Evolutionary conservation across 371 early-diverging fungal species (phyloP).

Genomic region (Mortierella sp.): DNA sequence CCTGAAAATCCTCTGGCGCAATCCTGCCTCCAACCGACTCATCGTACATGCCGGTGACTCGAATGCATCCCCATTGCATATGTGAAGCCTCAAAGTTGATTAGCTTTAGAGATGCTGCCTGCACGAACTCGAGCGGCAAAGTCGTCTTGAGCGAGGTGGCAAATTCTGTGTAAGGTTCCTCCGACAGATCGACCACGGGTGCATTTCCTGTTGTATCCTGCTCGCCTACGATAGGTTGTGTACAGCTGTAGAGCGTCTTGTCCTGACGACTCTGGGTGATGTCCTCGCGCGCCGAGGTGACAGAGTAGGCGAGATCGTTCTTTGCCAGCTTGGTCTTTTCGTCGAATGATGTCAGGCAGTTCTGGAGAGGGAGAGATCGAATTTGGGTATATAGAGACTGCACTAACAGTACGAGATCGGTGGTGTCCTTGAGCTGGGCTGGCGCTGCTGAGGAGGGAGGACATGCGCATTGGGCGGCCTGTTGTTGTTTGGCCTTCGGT

Average conservation of each 20-base stretch:
- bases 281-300: slow-evolving; percentile 49
- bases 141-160: slow-evolving; percentile 59
- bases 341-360: slow-evolving; percentile 53
- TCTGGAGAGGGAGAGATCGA: slow-evolving; percentile 70
- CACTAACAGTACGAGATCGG: slow-evolving; percentile 69
- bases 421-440: slow-evolving; percentile 53
- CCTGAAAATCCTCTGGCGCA: slow-evolving; percentile 39
- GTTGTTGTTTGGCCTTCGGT: slow-evolving; percentile 27
- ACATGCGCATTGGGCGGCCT: slow-evolving; percentile 10
- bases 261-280: slow-evolving; percentile 36
- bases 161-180: slow-evolving; percentile 34
- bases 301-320: slow-evolving; percentile 44
- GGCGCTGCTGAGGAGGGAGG: slow-evolving; percentile 29
- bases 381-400: slow-evolving; percentile 76
- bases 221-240: slow-evolving; percentile 16
- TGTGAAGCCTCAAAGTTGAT: slow-evolving; percentile 59
- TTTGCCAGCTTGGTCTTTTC: slow-evolving; percentile 38
- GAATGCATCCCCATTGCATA: slow-evolving; percentile 50
- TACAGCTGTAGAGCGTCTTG: slow-evolving; percentile 17
- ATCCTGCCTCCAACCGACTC: slow-evolving; percentile 51
- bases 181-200: slow-evolving; percentile 30
- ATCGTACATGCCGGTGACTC: slow-evolving; percentile 61
- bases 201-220: slow-evolving; percentile 9
- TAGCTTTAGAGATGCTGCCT: slow-evolving; percentile 60
- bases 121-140: slow-evolving; percentile 60